A percentile compares a stretch with the other conserved stretches of the same genome.
These are phyloP conservation scores for Aspergillus pseudoglaucus DNA, from an alignment of 2,329 filamentous ascomycete species.

Conservation along the genomic window DNA sequence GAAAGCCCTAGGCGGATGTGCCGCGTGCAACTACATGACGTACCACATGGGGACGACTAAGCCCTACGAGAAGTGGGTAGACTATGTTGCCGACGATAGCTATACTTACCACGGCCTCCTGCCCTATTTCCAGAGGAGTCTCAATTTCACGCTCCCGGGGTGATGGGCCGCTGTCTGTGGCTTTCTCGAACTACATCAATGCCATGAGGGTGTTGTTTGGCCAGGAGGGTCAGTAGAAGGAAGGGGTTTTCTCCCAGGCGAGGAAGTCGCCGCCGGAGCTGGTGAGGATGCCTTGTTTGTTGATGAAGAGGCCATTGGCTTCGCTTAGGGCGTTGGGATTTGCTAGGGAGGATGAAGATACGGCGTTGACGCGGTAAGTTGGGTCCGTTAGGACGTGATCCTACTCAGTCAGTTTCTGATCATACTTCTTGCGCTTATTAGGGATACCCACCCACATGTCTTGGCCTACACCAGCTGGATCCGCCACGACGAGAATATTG, in stretches of 20 bases:
- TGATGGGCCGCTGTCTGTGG: constrained; percentile 33
- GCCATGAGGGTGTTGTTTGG: constrained; percentile 6
- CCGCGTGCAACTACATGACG: constrained; percentile 17
- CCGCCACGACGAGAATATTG: constrained; percentile 5
- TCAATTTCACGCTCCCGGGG: constrained; percentile 21
- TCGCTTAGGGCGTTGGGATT: constrained; percentile 2
- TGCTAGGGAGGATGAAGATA: constrained; percentile 11
- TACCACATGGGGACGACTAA: constrained; percentile 16
- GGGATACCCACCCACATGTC: constrained; percentile 27
- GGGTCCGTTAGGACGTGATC: constrained; percentile 34
- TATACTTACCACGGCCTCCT: constrained; percentile 21
- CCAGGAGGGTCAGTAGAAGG: constrained; percentile 5
- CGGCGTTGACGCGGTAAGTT: constrained; percentile 26
- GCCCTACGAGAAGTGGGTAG: constrained; percentile 16
- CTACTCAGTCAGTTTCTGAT: constrained; percentile 8
- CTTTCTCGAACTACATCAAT: constrained; percentile 31
- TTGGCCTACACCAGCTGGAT: constrained; percentile 17
- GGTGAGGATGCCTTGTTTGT: constrained; percentile 5
- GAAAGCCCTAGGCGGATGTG: constrained; percentile 13
- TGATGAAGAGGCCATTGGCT: constrained; percentile 14
- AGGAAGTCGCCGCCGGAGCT: constrained; percentile 7
- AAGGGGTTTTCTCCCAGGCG: constrained; percentile 19
- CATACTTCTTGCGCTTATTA: too few species aligned
- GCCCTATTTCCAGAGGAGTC: constrained; percentile 21
- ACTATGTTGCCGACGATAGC: constrained; percentile 16